phyloP scores from a whole-genome alignment of 139 green algal species.

The Chlorella sp. region DNA sequence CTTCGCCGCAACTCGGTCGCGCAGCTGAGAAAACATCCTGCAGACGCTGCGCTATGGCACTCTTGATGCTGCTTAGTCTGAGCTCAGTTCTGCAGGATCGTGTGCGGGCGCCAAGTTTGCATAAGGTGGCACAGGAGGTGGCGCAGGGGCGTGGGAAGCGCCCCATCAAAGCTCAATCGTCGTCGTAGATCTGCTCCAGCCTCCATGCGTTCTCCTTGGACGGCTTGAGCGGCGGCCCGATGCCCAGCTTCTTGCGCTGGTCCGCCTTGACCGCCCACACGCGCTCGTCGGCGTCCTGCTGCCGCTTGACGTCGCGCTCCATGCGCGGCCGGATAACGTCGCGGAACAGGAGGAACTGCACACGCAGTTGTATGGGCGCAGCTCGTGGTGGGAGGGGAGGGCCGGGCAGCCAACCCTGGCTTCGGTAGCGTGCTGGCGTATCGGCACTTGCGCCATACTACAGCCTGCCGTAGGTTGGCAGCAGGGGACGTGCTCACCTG shows the following conservation, averaged over 20 bases:
- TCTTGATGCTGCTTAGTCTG: no score
- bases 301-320: conserved; percentile 5
- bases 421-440: no score
- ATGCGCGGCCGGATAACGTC: conserved; percentile 20
- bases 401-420: no score
- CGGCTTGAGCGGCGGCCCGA: conserved; percentile 28
- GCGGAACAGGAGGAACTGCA: conserved; percentile 27
- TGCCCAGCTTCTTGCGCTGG: conserved; percentile 30
- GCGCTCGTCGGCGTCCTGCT: conserved; percentile 15
- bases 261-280: conserved; percentile 23
- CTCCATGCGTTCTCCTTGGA: conserved; percentile 28
- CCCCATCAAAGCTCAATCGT: conserved; percentile 23
- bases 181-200: conserved; percentile 53
- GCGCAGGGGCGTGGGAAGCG: no score
- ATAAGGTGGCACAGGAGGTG: not conserved
- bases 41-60: no score
- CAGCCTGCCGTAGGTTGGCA: no score
- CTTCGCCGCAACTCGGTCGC: not conserved
- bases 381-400: no score
- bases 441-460: no score
- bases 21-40: not conserved
- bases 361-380: no score
- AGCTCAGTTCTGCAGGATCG: no score
- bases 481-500: no score
- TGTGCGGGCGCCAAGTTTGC: not conserved